phyloP scores from a whole-genome alignment of 164 flowering plant species.

The Vitis labrusca region DNA sequence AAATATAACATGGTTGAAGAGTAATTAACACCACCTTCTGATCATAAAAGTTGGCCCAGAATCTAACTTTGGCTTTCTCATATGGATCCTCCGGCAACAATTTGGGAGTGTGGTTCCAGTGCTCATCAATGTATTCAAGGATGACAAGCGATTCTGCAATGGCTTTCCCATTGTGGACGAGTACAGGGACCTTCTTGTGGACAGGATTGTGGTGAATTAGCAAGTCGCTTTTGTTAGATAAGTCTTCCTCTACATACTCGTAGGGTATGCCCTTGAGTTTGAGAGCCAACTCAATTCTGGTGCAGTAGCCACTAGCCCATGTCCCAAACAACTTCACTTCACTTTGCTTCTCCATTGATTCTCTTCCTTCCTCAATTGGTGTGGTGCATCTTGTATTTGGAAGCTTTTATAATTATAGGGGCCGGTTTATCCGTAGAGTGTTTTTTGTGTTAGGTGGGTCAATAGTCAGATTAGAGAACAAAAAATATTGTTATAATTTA shows the following conservation, averaged over 20 bases:
- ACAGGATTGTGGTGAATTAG: conserved; percentile 10
- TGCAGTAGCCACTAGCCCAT: conserved; percentile 18
- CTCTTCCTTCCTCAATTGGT: not conserved
- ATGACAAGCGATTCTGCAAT: conserved; percentile 26
- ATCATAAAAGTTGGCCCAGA: conserved; percentile 22
- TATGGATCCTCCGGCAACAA: conserved; percentile 23
- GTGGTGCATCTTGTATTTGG: not conserved
- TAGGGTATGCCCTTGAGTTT: conserved; percentile 29
- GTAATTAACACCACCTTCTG: conserved; percentile 3
- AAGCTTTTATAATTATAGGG: not conserved
- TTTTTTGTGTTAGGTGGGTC: too few species aligned
- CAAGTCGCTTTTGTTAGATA: conserved; percentile 25
- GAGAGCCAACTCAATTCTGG: conserved; percentile 26
- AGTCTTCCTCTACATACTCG: conserved; percentile 23
- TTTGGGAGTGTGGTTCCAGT: conserved; percentile 22
- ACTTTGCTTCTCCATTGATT: conserved; percentile 10
- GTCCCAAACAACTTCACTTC: conserved; percentile 21
- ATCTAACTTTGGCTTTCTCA: conserved; percentile 19
- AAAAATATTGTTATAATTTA: too few species aligned
- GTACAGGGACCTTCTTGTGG: conserved; percentile 9
- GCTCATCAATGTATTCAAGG: conserved; percentile 33
- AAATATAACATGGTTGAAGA: too few species aligned
- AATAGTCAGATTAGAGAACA: too few species aligned
- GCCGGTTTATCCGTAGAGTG: not conserved
- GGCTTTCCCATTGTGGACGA: conserved; percentile 23